Percentiles rank a stretch among this genome's conserved stretches.
phyloP scores from a whole-genome alignment of 805 yeast genomes.

The Cyberlindnera bimundalis region DNA sequence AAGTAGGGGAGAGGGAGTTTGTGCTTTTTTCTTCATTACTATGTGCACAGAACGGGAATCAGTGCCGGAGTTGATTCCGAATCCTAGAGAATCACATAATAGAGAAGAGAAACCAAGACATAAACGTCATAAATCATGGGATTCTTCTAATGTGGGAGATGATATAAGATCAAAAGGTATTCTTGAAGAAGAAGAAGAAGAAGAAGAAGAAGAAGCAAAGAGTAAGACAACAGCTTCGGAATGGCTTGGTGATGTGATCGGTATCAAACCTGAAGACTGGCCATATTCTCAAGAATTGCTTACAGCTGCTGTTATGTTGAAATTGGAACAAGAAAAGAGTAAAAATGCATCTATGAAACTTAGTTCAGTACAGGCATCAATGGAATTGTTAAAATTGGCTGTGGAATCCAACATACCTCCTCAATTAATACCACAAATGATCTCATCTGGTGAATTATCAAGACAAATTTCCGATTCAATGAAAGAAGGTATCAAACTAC shows the following conservation, averaged over 20 bases:
- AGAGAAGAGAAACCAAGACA: conserved; percentile 4
- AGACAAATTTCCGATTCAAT: background rate
- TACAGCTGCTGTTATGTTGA: conserved; percentile 32
- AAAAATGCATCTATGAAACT: conserved; percentile 34
- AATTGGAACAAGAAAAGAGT: conserved; percentile 40
- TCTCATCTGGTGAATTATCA: conserved; percentile 18
- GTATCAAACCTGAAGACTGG: conserved; percentile 26
- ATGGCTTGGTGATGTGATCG: conserved; percentile 12
- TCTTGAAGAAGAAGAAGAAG: conserved; percentile 1
- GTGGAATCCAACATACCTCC: conserved; percentile 34
- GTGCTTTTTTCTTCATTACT: too few species aligned
- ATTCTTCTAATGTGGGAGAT: conserved; percentile 4
- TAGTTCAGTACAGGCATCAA: conserved; percentile 30
- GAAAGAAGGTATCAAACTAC: background rate
- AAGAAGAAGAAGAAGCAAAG: background rate
- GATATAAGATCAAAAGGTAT: too few species aligned
- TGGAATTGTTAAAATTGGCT: conserved; percentile 37
- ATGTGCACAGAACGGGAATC: too few species aligned
- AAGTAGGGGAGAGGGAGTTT: too few species aligned
- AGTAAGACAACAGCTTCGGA: background rate
- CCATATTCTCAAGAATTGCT: conserved; percentile 38
- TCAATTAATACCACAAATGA: conserved; percentile 36
- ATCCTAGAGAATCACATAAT: background rate
- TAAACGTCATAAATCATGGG: conserved; percentile 19
- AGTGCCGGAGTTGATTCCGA: background rate